Conservation (phyloP, 345 rosid species). For the Eucalyptus pumila region DNA sequence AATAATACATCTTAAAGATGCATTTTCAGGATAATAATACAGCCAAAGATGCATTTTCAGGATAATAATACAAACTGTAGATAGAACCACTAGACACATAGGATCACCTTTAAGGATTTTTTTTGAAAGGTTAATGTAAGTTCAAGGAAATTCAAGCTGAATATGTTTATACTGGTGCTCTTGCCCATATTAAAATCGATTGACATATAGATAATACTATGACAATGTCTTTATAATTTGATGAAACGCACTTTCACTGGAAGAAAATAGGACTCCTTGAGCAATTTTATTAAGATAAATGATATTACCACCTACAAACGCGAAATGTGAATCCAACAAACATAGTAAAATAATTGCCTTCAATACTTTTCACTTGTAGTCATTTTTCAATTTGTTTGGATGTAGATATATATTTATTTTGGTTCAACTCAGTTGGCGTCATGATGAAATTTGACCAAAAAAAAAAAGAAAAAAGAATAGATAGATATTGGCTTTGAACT, state of each 20-base stretch:
- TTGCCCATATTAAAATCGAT: neutral
- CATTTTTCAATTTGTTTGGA: neutral
- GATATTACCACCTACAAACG: neutral
- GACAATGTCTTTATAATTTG: neutral
- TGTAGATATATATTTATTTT: neutral
- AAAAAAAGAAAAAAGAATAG: too few relatives aligned
- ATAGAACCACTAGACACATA: neutral
- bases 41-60: too few relatives aligned
- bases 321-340: neutral
- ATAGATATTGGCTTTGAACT: too few relatives aligned
- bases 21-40: neutral
- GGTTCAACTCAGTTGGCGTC: neutral
- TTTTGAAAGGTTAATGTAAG: neutral
- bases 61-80: neutral
- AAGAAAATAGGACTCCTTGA: neutral
- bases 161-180: neutral
- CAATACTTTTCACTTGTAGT: neutral
- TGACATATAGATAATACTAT: neutral
- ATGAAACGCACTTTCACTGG: neutral
- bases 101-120: neutral
- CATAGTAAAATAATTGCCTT: neutral
- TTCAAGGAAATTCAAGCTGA: neutral
- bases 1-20: too few relatives aligned
- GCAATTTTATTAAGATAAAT: neutral
- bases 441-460: too few relatives aligned